Base-by-base conservation (phyloP, 768 basidiomycete genomes). In the Chlorophyllum brunneum region DNA sequence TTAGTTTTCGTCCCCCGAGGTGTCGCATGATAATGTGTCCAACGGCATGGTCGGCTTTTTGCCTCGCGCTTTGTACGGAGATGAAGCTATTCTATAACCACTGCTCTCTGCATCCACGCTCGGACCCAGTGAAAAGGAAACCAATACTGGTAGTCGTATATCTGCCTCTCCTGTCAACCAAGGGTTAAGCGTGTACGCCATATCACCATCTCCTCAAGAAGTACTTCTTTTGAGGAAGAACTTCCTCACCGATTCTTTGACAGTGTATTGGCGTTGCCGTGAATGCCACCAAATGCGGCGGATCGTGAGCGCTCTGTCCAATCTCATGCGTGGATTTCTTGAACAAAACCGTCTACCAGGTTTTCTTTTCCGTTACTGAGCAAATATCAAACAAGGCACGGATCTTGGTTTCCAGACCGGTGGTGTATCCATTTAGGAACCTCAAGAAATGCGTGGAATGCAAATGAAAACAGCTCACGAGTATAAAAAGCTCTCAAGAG, bases 51-150 rank as follows among this genome's bases (percentile, higher is more conserved):
- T 29, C 44, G 23, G 15, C 36, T 36, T 22, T 16, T 18, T 40
- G 15, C 38, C 48, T 50, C 27, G 48, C 27, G 27, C 48, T 40
- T n/a, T n/a, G n/a, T n/a, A n/a, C n/a, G n/a, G n/a, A n/a, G n/a
- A n/a, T n/a, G n/a, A n/a, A n/a, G 33, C 33, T 8, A 8, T 26
- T n/a, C 13, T 24, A 2, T 10, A 8, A 15, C 23, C 15, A 23
- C 7, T 27, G 10, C 23, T 15, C 4, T 4, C 11, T 11, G 10
- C 5, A 34, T 34, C n/a, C 33, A 4, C n/a, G n/a, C 33, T 34
- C 33, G 34, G 42, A 23, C 36, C 51, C 50, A 43, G 34, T 9
- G 20, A 20, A 23, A 20, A 43, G 50, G 42, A 36, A 51, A 27
- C 41, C 51, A 53, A 45, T 53, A 18, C 44, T 8, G 18, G 10